A percentile compares a stretch with the other conserved stretches of the same genome.
phyloP scores from a whole-genome alignment of 2,329 filamentous ascomycete species.

The Botrytis tulipae region DNA sequence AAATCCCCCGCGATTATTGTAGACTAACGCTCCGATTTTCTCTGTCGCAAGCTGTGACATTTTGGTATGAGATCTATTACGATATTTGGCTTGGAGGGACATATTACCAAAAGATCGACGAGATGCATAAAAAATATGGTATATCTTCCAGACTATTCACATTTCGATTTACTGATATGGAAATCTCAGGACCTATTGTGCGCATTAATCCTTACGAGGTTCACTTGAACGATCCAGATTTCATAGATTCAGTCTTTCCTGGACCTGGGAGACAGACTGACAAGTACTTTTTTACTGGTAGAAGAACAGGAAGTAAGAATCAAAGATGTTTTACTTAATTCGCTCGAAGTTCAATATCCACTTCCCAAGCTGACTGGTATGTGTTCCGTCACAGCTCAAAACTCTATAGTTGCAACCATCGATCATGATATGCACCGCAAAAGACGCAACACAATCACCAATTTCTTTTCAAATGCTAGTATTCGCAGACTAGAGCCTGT shows the following conservation, averaged over 20 bases:
- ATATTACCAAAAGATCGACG: background rate
- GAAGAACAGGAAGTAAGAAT: background rate
- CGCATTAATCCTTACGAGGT: background rate
- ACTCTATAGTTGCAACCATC: slow-evolving; percentile 22
- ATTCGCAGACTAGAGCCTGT: background rate
- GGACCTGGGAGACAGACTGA: background rate
- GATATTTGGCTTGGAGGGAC: background rate
- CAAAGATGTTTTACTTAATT: rapidly evolving
- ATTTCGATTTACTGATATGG: background rate
- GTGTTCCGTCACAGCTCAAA: background rate
- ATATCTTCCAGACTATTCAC: background rate
- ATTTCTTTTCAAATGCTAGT: background rate
- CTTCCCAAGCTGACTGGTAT: background rate
- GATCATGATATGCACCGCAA: background rate
- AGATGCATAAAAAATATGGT: background rate
- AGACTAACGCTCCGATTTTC: background rate
- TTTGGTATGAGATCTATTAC: background rate
- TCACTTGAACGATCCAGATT: background rate
- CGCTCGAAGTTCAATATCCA: background rate
- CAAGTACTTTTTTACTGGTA: background rate
- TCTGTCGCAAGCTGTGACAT: background rate
- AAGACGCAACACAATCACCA: background rate
- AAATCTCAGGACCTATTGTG: background rate
- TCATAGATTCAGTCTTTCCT: background rate
- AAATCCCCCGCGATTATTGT: background rate